phyloP scores from a whole-genome alignment of 2,329 filamentous ascomycete species.

The Trichothecium roseum region DNA sequence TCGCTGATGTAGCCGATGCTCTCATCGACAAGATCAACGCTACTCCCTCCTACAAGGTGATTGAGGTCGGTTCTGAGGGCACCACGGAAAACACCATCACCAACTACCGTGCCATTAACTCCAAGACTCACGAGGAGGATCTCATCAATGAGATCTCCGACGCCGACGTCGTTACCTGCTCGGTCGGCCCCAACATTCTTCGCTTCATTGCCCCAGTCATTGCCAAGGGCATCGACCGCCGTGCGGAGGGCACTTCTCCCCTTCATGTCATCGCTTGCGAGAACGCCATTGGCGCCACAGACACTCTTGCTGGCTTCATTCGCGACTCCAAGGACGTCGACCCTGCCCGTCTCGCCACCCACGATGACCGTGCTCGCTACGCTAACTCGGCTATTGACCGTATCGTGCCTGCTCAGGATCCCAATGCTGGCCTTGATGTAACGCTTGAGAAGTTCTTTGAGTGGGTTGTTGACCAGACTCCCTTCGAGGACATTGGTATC shows the following conservation, averaged over 20 bases:
- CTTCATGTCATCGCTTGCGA: conserved; percentile 94
- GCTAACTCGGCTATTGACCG: conserved; percentile 98
- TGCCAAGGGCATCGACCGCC: conserved; percentile 80
- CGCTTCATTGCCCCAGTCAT: conserved; percentile 95
- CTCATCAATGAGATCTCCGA: conserved; percentile 77
- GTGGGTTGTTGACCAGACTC: conserved; percentile 88
- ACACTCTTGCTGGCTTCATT: conserved; percentile 75
- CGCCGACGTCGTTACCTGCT: conserved; percentile 89
- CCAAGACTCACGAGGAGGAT: conserved; percentile 70
- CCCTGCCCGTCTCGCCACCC: conserved; percentile 53
- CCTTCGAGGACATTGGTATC: conserved; percentile 57
- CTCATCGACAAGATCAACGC: conserved; percentile 73
- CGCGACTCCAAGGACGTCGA: conserved; percentile 63
- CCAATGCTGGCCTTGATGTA: conserved; percentile 73
- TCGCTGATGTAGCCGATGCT: conserved; percentile 82
- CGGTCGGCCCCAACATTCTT: conserved; percentile 90
- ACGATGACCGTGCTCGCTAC: conserved; percentile 70
- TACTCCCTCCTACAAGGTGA: conserved; percentile 74
- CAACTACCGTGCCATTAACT: conserved; percentile 97
- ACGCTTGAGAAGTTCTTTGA: conserved; percentile 98
- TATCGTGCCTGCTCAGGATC: conserved; percentile 86
- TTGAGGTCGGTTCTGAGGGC: conserved; percentile 79
- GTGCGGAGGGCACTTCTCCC: conserved; percentile 53
- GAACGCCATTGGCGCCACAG: conserved; percentile 92
- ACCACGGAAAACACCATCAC: conserved; percentile 74